Conservation (phyloP, 441 rosid genomes). For the Flueggea neowawraea region DNA sequence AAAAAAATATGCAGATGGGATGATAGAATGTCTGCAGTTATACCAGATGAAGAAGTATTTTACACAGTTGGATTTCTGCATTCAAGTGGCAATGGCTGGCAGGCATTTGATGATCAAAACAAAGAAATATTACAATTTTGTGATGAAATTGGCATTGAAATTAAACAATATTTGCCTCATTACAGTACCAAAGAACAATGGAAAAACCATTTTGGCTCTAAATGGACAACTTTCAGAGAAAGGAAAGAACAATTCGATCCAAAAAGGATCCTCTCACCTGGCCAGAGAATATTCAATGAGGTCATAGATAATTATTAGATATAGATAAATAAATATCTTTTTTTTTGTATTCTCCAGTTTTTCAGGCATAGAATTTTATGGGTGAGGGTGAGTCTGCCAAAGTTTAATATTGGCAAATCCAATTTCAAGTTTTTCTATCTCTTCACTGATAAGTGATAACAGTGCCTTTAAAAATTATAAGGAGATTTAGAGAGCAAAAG, state of each 20-base stretch:
- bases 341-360: not conserved
- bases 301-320: not conserved
- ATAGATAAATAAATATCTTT: not conserved
- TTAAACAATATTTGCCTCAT: slow-evolving; percentile 66
- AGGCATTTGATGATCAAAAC: slow-evolving; percentile 56
- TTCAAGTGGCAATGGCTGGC: slow-evolving; percentile 62
- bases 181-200: slow-evolving; percentile 51
- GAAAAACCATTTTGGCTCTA: slow-evolving; percentile 73
- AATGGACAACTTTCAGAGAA: slow-evolving; percentile 56
- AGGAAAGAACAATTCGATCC: slow-evolving; percentile 79
- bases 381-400: not conserved
- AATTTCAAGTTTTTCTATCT: not conserved
- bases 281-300: slow-evolving; percentile 68
- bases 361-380: not conserved
- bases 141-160: slow-evolving; percentile 40
- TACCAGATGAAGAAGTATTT: slow-evolving; percentile 77
- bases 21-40: slow-evolving; percentile 56
- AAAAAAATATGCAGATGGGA: slow-evolving; percentile 62
- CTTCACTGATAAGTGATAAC: not conserved
- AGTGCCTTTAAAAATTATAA: not conserved
- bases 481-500: not conserved
- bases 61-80: slow-evolving; percentile 80
- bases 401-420: not conserved
- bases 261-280: slow-evolving; percentile 71
- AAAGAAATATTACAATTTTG: slow-evolving; percentile 55